phyloP scores from a whole-genome alignment of 1,284 basidiomycete genomes.

The Caloboletus inedulis region DNA sequence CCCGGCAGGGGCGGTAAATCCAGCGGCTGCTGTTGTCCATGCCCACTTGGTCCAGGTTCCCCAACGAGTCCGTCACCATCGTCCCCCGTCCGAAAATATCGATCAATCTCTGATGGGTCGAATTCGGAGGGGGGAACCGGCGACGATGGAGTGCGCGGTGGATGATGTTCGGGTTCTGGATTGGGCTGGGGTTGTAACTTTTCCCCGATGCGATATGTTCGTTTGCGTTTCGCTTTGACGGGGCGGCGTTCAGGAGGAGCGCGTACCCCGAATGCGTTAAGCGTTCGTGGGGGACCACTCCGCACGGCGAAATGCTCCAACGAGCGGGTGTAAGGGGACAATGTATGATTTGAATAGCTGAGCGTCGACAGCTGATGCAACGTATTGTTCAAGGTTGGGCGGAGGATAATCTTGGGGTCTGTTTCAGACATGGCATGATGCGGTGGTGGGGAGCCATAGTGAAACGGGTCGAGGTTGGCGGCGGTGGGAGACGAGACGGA shows the following conservation, averaged over 20 bases:
- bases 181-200: conserved; percentile 7
- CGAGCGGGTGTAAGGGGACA: conserved; percentile 86
- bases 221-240: conserved; percentile 74
- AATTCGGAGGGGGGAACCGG: conserved; percentile 57
- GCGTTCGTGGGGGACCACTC: conserved; percentile 65
- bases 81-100: conserved; percentile 63
- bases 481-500: conserved; percentile 42
- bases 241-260: conserved; percentile 42
- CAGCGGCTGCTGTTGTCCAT: background rate
- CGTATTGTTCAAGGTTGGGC: conserved; percentile 64
- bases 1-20: background rate
- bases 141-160: conserved; percentile 30
- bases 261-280: conserved; percentile 26
- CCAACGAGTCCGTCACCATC: conserved; percentile 23
- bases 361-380: conserved; percentile 83
- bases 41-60: conserved; percentile 2
- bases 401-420: conserved; percentile 65
- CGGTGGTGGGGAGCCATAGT: conserved; percentile 40
- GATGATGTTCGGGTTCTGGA: conserved; percentile 9
- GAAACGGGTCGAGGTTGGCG: conserved; percentile 31
- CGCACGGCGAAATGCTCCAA: conserved; percentile 88
- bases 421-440: conserved; percentile 33
- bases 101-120: conserved; percentile 72
- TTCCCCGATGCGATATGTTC: conserved; percentile 66
- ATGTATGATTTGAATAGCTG: conserved; percentile 82